A percentile compares a stretch with the other conserved stretches of the same genome.
Conservation (phyloP, 306 rosid genomes). For the Prunus campanulata region DNA sequence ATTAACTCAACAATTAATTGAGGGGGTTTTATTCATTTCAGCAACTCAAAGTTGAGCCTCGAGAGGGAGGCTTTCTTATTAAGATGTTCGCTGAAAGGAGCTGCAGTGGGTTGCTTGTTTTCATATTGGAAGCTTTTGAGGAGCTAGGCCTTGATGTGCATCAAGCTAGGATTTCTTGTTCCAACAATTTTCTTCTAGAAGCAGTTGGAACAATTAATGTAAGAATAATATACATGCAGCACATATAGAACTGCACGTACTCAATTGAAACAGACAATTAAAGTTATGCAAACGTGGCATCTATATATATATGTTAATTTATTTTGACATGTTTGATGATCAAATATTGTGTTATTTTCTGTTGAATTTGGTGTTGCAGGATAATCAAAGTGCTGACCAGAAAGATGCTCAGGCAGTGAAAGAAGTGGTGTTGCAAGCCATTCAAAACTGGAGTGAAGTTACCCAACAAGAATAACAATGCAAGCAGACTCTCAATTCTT, state of each 20-base stretch:
- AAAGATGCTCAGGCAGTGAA: conserved; percentile 38
- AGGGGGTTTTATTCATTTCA: not conserved
- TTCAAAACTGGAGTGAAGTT: conserved; percentile 52
- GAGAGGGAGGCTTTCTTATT: conserved; percentile 42
- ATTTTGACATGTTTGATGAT: not conserved
- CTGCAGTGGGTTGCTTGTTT: conserved; percentile 56
- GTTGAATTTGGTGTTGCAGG: conserved; percentile 29
- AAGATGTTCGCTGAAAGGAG: conserved; percentile 41
- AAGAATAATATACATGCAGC: not conserved
- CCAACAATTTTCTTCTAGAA: conserved; percentile 44
- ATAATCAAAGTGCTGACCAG: conserved; percentile 23
- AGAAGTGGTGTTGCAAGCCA: conserved; percentile 52
- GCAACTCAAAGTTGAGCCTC: conserved; percentile 45
- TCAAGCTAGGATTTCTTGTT: conserved; percentile 75
- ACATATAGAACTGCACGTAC: not conserved
- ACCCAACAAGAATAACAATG: conserved; percentile 15
- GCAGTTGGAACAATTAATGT: conserved; percentile 30
- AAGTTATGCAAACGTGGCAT: too few species aligned
- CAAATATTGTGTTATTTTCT: not conserved
- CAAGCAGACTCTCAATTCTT: not conserved
- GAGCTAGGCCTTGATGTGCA: conserved; percentile 60
- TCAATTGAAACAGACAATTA: not conserved
- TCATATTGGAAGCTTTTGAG: conserved; percentile 62
- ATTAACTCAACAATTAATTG: not conserved
- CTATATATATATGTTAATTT: too few species aligned